A percentile compares a stretch with the other conserved stretches of the same genome.
phyloP scores from a whole-genome alignment of 148 eudicot species.

The Heliosperma pusillum region DNA sequence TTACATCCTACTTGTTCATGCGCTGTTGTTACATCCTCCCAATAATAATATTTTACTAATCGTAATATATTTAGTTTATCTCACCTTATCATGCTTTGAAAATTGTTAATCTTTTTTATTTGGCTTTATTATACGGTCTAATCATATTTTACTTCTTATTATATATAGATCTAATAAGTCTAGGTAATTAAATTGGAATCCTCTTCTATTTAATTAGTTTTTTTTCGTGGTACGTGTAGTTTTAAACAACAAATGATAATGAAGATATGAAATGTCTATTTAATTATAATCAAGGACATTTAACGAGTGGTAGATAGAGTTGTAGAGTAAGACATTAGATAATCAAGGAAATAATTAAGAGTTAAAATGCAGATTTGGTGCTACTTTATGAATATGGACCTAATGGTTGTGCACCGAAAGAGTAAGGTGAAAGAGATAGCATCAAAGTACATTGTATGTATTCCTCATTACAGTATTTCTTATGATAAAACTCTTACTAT shows the following conservation, averaged over 20 bases:
- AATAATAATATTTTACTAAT: background rate
- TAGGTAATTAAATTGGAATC: constrained; percentile 11
- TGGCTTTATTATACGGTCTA: constrained; percentile 6
- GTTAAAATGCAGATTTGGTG: background rate
- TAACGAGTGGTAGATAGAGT: too few species aligned
- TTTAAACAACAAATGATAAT: background rate
- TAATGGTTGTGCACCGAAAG: constrained; percentile 41
- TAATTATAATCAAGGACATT: background rate
- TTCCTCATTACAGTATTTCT: constrained; percentile 19
- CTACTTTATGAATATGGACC: constrained; percentile 23
- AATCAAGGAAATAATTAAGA: background rate
- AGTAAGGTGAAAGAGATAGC: constrained; percentile 30
- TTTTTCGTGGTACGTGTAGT: background rate
- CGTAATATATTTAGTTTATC: constrained; percentile 8
- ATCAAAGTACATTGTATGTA: constrained; percentile 30
- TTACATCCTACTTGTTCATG: constrained; percentile 19
- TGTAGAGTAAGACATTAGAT: background rate
- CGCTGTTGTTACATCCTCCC: constrained; percentile 22
- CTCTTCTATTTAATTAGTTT: background rate
- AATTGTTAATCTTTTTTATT: background rate
- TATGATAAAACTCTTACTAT: background rate
- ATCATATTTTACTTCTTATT: background rate
- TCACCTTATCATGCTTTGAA: constrained; percentile 2
- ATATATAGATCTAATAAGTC: constrained; percentile 8
- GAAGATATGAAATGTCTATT: background rate